Evolutionary conservation across 2,329 filamentous ascomycete genomes (phyloP).

Genomic region (Penicillium sp.): DNA sequence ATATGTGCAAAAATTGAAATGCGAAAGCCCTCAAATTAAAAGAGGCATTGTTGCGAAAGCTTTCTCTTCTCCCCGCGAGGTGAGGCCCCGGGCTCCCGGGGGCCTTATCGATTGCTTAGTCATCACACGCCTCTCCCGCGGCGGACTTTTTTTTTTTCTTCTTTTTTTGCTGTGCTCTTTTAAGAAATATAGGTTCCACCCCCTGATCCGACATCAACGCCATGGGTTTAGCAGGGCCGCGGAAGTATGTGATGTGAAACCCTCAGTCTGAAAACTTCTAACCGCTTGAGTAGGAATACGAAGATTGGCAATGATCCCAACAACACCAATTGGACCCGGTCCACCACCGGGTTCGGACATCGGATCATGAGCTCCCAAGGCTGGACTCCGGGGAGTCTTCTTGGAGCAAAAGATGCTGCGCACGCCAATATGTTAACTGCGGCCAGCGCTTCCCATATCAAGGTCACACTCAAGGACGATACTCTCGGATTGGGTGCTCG

Average conservation of each 20-base stretch:
- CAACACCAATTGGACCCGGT: slow-evolving; percentile 88
- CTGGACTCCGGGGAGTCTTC: slow-evolving; percentile 80
- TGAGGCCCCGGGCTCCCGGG: not conserved
- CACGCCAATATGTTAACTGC: slow-evolving; percentile 75
- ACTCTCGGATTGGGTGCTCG: slow-evolving; percentile 85
- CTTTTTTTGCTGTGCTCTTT: not conserved
- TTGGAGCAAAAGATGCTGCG: slow-evolving; percentile 73
- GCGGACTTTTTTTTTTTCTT: slow-evolving; percentile 8
- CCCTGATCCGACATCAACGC: not conserved
- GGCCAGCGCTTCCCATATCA: slow-evolving; percentile 81
- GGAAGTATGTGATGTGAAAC: slow-evolving; percentile 55
- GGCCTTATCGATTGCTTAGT: slow-evolving; percentile 24
- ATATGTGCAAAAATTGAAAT: not conserved
- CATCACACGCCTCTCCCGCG: slow-evolving; percentile 10
- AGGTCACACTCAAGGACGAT: slow-evolving; percentile 83
- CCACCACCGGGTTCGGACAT: slow-evolving; percentile 81
- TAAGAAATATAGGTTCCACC: not conserved
- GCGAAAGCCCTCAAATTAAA: too few species aligned
- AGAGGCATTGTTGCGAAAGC: not conserved
- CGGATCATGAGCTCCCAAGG: slow-evolving; percentile 84
- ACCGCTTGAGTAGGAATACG: slow-evolving; percentile 47
- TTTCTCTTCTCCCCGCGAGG: not conserved
- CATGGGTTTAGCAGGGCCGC: slow-evolving; percentile 69
- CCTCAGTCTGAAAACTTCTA: not conserved
- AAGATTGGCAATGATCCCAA: slow-evolving; percentile 92